These are phyloP conservation scores for Emergomyces pasteurianus DNA, from an alignment of 2,329 filamentous ascomycete genomes.

Conservation along the genomic window DNA sequence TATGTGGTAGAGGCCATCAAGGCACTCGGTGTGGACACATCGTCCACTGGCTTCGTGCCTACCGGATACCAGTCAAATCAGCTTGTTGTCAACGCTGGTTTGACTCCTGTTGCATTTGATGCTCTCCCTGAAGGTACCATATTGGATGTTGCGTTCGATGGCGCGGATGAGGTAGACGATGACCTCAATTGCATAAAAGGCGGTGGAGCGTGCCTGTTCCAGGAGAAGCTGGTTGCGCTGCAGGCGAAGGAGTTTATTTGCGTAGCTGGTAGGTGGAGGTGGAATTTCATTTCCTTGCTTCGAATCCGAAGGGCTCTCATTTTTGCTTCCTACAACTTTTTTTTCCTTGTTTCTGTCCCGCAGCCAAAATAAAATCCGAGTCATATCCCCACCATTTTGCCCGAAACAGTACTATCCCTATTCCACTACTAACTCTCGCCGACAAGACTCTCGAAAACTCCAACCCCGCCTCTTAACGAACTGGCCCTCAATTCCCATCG, in stretches of 20 bases:
- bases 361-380: background rate
- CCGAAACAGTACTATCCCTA: background rate
- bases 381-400: background rate
- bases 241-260: slow-evolving; percentile 76
- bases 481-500: slow-evolving; percentile 84
- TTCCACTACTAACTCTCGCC: background rate
- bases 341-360: background rate
- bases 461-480: slow-evolving; percentile 58
- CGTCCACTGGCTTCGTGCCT: slow-evolving; percentile 70
- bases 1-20: slow-evolving; percentile 57
- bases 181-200: slow-evolving; percentile 96
- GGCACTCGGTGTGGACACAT: slow-evolving; percentile 33
- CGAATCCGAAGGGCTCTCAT: background rate
- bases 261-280: slow-evolving; percentile 55
- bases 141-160: slow-evolving; percentile 89
- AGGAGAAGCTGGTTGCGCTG: slow-evolving; percentile 90
- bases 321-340: background rate
- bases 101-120: slow-evolving; percentile 67
- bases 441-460: slow-evolving; percentile 78
- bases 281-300: background rate
- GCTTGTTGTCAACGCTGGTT: slow-evolving; percentile 66
- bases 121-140: slow-evolving; percentile 51
- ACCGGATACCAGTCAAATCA: slow-evolving; percentile 86
- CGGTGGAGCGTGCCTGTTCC: slow-evolving; percentile 91
- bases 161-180: slow-evolving; percentile 91